These are phyloP conservation scores for Wallacemonas collosoma DNA, from an alignment of 208 protist species.

Conservation along the genomic window DNA sequence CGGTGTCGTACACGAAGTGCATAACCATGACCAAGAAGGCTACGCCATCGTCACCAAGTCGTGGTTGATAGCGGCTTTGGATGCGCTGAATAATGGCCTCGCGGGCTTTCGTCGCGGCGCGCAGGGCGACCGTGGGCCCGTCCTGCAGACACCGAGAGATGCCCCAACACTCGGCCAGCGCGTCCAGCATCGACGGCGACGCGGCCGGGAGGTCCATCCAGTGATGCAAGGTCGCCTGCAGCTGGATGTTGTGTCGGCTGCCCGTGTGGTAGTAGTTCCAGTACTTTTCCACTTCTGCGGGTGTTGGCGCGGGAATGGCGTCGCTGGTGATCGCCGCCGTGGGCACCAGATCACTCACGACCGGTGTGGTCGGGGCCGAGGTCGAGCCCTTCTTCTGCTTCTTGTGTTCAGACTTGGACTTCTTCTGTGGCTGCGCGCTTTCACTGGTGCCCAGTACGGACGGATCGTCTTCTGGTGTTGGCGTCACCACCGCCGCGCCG, in stretches of 20 bases:
- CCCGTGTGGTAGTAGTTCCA: conserved; percentile 63
- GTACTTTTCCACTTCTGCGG: conserved; percentile 41
- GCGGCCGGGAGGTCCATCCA: conserved; percentile 32
- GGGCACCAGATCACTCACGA: conserved; percentile 17
- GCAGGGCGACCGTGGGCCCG: conserved; percentile 37
- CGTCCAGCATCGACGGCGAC: conserved; percentile 52
- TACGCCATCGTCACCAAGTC: conserved; percentile 40
- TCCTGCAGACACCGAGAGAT: conserved; percentile 44
- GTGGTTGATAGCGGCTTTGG: conserved; percentile 57
- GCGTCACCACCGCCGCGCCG: conserved; percentile 7
- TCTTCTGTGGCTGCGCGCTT: not conserved
- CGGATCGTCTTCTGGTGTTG: conserved; percentile 6
- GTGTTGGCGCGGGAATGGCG: conserved; percentile 25
- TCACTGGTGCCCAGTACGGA: not conserved
- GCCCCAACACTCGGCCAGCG: conserved; percentile 64
- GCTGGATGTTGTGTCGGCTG: conserved; percentile 63
- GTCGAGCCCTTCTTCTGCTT: conserved; percentile 2
- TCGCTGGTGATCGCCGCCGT: conserved; percentile 19
- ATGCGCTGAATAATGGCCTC: conserved; percentile 52
- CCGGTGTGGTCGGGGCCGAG: not conserved
- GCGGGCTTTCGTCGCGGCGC: conserved; percentile 28
- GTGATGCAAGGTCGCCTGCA: conserved; percentile 81
- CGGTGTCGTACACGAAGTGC: conserved; percentile 81
- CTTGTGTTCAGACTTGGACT: conserved; percentile 18
- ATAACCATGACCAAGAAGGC: conserved; percentile 67